A percentile compares a stretch with the other conserved stretches of the same genome.
phyloP scores from a whole-genome alignment of 2,329 filamentous ascomycete species.

The Lecanicillium sp. region DNA sequence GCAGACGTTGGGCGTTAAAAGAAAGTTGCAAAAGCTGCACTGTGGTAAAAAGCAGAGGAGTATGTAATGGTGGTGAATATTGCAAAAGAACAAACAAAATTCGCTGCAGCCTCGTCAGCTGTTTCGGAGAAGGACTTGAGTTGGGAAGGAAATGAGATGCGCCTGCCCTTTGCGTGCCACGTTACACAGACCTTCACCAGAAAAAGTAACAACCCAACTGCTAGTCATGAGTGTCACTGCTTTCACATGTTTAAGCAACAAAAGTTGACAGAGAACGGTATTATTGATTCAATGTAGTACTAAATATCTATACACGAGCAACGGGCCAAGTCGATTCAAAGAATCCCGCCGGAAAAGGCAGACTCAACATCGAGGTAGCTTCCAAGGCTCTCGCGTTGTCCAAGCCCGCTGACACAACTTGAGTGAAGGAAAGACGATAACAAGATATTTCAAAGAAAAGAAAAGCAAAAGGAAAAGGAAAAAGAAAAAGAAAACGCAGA shows the following conservation, averaged over 20 bases:
- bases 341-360: slow-evolving; percentile 7
- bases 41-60: no score
- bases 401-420: slow-evolving; percentile 10
- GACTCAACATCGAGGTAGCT: background rate
- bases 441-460: slow-evolving; percentile 55
- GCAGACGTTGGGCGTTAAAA: no score
- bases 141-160: no score
- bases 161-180: no score
- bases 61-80: no score
- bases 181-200: no score
- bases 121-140: no score
- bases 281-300: slow-evolving; percentile 26
- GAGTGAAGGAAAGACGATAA: slow-evolving; percentile 16
- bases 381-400: slow-evolving; percentile 2
- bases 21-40: no score
- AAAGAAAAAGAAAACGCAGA: slow-evolving; percentile 27
- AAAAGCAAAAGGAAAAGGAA: slow-evolving; percentile 39
- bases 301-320: slow-evolving; percentile 32
- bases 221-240: no score
- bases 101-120: no score
- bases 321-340: slow-evolving; percentile 24
- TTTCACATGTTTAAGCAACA: background rate
- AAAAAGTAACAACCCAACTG: no score
- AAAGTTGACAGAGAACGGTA: slow-evolving; percentile 21
- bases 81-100: no score